phyloP scores from a whole-genome alignment of 2,329 filamentous ascomycete species.

The Curvularia spicifera region DNA sequence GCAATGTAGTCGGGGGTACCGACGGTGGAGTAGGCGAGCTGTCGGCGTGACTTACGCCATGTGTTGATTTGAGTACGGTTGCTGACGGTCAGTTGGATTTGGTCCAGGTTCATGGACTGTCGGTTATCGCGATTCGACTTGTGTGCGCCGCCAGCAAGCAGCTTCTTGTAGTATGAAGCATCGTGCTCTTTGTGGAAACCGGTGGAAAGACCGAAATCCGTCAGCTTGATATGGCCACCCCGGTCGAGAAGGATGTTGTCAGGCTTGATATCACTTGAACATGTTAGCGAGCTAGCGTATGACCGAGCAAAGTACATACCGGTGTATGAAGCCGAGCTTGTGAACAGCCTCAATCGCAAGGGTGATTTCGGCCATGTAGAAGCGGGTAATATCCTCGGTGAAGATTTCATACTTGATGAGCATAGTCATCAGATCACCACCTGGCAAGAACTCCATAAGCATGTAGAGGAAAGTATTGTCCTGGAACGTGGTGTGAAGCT shows the following conservation, averaged over 20 bases:
- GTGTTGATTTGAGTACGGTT: constrained; percentile 98
- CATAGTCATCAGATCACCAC: constrained; percentile 99
- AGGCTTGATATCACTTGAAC: constrained; percentile 89
- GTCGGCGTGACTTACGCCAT: constrained; percentile 92
- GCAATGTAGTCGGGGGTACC: constrained; percentile 99
- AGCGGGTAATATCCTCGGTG: constrained; percentile 96
- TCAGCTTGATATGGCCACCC: constrained; percentile 96
- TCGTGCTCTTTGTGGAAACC: constrained; percentile 98
- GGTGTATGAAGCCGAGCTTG: constrained; percentile 96
- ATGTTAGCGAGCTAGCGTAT: constrained; percentile 32
- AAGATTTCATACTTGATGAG: constrained; percentile 99
- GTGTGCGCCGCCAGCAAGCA: constrained; percentile 72
- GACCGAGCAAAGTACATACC: constrained; percentile 62
- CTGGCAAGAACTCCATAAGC: constrained; percentile 98
- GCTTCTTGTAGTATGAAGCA: constrained; percentile 97
- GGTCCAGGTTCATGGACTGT: constrained; percentile 93
- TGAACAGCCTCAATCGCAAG: constrained; percentile 98
- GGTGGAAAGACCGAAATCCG: constrained; percentile 96
- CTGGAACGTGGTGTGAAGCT: constrained; percentile 97
- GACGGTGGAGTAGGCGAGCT: constrained; percentile 98
- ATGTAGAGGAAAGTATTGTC: constrained; percentile 96
- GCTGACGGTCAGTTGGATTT: constrained; percentile 97
- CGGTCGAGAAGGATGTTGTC: constrained; percentile 97
- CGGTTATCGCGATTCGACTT: constrained; percentile 68
- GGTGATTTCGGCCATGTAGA: constrained; percentile 98